Base-by-base conservation (phyloP, 2,329 filamentous ascomycete species). In the Penicillium sp. region DNA sequence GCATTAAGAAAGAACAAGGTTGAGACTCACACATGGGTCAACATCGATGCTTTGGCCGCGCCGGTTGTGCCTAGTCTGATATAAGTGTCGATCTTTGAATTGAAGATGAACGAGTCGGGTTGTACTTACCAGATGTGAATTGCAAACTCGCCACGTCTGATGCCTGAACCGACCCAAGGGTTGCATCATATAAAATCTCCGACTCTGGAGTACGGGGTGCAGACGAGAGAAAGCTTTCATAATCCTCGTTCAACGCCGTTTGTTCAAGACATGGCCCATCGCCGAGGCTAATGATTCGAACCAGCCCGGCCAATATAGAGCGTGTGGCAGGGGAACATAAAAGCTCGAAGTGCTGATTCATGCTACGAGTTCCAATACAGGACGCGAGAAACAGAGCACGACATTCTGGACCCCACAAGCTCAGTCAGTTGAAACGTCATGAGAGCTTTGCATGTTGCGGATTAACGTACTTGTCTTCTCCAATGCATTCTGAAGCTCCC, bases 1-100 rank as follows among this genome's bases (percentile, higher is more conserved):
- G 8, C 8, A 5, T 8, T 27, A 4, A 8, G 5, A 1, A 8
- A 27, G 5, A 27, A 27, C 24, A 8, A 27, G 24, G 24, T 8
- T 11, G 38, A 21, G 27, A 69, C 78, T 67, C 71, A 83, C 80
- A 83, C 80, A 59, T 87, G 83, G 3, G 85, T 88, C 59, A 89
- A 75, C 83, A 87, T 88, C 21, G 86, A 84, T 1, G 86, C 86
- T 65, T 89, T 89, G 39, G 86, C 86, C 13, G 82, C 74, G 1
- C 86, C 86, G 0, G 86, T 89, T 1, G 86, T 88, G 13, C 86
- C 86, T 65, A 21, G 10, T 21, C 22, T 8, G 3, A 7, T 36
- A 3, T 7, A 5, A 16, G 34, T 24, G 21, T 14, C 22, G 29
- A 39, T n/a, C n/a, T 3, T 14, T 10, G 5, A 27, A 14, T 14